These are phyloP conservation scores for Mortierella antarctica DNA, from an alignment of 192 early-diverging fungal species.

Conservation along the genomic window DNA sequence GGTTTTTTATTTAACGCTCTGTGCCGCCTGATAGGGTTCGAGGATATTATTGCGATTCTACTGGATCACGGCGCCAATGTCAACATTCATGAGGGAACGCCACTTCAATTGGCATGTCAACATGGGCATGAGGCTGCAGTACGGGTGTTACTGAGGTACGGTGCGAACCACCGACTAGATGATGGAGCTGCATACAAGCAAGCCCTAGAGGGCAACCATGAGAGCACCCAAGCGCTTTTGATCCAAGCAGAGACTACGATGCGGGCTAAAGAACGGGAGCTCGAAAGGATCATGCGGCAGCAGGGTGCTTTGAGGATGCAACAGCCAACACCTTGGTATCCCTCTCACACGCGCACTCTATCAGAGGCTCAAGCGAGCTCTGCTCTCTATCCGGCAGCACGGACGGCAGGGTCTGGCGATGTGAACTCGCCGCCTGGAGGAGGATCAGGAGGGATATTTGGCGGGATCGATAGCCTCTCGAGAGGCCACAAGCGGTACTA, in stretches of 20 bases:
- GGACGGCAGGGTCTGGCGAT: neutral
- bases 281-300: conserved; percentile 34
- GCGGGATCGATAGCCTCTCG: conserved; percentile 1
- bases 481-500: conserved; percentile 47
- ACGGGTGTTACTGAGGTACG: conserved; percentile 29
- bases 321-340: conserved; percentile 2
- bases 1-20: neutral
- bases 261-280: conserved; percentile 35
- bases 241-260: conserved; percentile 42
- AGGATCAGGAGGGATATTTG: conserved; percentile 2
- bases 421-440: neutral
- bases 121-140: conserved; percentile 45
- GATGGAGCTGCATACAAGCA: conserved; percentile 48
- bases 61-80: conserved; percentile 46
- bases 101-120: conserved; percentile 42
- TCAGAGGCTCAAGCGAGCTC: conserved; percentile 1
- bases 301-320: conserved; percentile 24
- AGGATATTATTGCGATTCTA: conserved; percentile 30
- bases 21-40: conserved; percentile 23
- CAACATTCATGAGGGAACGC: conserved; percentile 52
- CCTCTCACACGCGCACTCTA: conserved; percentile 1
- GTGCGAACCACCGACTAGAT: conserved; percentile 46
- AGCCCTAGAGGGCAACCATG: conserved; percentile 40
- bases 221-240: conserved; percentile 28
- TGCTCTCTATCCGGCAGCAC: neutral